Evolutionary conservation across 2,329 filamentous ascomycete genomes (phyloP), one percentile per base, ranked within the genome.

Genomic region (Ceratocystis cubensis): DNA sequence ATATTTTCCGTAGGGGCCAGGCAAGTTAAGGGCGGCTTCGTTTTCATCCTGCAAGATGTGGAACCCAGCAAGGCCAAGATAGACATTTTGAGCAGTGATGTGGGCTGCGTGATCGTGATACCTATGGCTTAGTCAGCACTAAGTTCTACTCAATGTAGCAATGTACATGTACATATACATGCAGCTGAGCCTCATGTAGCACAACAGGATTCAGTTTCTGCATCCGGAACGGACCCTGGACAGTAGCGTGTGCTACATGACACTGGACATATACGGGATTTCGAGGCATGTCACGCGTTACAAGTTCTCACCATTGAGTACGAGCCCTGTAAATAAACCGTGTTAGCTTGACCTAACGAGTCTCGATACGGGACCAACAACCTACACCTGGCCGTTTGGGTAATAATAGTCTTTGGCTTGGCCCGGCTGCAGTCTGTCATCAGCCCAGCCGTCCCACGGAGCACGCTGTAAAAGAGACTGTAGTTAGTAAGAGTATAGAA

Each of bases 371-470:
- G 15, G 20, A 8, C 20, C 41, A 56, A 10, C 20, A 8, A 66
- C 67, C 61, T 53, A 68, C 67, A 69, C 68, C 71, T 84, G 79
- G 15, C 72, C 74, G 71, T 85, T 85, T 8, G 82, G 82, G 69
- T 83, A 86, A 72, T 84, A 85, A 72, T 85, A 84, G 69, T 85
- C 83, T 72, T 85, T 84, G 73, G 79, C 83, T 70, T 84, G 74
- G 0, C 81, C 80, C 0, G 78, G 77, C 0, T 73, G 61, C 0
- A 80, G 79, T n/a, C 76, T 74, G 68, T 84, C 82, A 59, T 78
- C 77, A 1, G 81, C 81, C 80, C 81, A 84, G 0, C 81, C 81
- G 68, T 81, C 70, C 44, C 69, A 71, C 1, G 76, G 76, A 8
- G 77, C 75, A 8, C 76, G 73, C 69, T 70, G 41, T 2, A 50